A percentile compares a stretch with the other conserved stretches of the same genome.
phyloP scores from a whole-genome alignment of 2,329 filamentous ascomycete genomes.

The Trichoderma gracile region DNA sequence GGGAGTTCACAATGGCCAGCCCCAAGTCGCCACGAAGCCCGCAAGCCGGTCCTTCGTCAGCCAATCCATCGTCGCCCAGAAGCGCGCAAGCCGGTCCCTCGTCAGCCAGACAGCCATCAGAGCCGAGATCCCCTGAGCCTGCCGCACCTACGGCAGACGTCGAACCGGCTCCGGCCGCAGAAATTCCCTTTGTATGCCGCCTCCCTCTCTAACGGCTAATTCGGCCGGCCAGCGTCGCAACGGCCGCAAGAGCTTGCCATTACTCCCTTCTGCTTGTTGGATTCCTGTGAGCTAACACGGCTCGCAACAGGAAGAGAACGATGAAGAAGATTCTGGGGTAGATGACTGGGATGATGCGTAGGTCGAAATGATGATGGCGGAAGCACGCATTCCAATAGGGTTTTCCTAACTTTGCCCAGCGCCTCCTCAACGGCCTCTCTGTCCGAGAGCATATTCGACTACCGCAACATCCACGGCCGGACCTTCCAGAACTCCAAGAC shows the following conservation, averaged over 20 bases:
- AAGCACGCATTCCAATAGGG: neutral
- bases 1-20: constrained; percentile 7
- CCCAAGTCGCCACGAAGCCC: neutral
- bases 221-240: neutral
- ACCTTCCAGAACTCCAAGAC: constrained; percentile 45
- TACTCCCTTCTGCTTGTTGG: neutral
- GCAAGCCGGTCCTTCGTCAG: neutral
- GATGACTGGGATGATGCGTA: constrained; percentile 9
- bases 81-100: neutral
- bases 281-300: neutral
- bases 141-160: neutral
- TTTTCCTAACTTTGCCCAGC: neutral
- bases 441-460: constrained; percentile 39
- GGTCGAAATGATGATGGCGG: neutral
- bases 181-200: constrained; percentile 20
- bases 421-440: constrained; percentile 33
- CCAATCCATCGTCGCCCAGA: neutral
- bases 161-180: neutral
- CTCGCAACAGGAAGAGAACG: neutral
- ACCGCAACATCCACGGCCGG: constrained; percentile 44
- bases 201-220: neutral
- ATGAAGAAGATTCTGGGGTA: constrained; percentile 9
- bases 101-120: constrained; percentile 1
- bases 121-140: constrained; percentile 1
- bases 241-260: no score